Conservation (phyloP, 306 rosid genomes). For the Ormosia semicastrata region DNA sequence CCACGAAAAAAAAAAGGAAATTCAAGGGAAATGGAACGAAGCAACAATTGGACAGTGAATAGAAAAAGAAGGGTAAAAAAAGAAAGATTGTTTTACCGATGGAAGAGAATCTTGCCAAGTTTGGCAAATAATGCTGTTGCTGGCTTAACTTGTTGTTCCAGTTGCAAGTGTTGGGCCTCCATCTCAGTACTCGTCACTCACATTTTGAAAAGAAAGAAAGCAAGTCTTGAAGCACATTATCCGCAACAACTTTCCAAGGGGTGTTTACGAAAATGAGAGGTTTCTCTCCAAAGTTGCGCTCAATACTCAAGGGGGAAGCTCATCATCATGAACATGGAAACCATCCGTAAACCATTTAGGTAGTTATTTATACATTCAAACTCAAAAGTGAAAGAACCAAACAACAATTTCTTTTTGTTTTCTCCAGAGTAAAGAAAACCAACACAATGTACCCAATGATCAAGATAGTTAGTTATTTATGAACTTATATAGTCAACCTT, state of each 20-base stretch:
- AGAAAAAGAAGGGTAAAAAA: too few relatives aligned
- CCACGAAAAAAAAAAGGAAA: too few relatives aligned
- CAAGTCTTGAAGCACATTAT: constrained; percentile 33
- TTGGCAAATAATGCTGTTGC: constrained; percentile 27
- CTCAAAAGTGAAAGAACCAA: too few relatives aligned
- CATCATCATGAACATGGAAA: not conserved
- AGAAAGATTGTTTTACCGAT: constrained; percentile 8
- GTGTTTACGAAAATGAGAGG: constrained; percentile 28
- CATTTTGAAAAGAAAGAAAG: constrained; percentile 24
- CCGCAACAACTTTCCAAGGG: constrained; percentile 35
- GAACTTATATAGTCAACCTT: too few relatives aligned
- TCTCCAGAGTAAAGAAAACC: too few relatives aligned
- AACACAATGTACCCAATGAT: too few relatives aligned
- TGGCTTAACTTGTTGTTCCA: constrained; percentile 9
- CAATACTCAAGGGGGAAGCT: constrained; percentile 22
- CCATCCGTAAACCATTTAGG: constrained; percentile 41
- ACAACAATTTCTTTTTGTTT: too few relatives aligned
- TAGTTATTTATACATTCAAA: not conserved
- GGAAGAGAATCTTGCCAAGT: constrained; percentile 49
- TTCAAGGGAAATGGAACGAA: not conserved
- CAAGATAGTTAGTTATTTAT: too few relatives aligned
- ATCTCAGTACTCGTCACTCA: constrained; percentile 20
- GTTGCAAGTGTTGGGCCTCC: not conserved
- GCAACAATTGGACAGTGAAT: too few relatives aligned
- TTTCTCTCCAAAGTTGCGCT: constrained; percentile 16